phyloP scores from a whole-genome alignment of 208 protist species.

The Trypanosomatidae sp. region DNA sequence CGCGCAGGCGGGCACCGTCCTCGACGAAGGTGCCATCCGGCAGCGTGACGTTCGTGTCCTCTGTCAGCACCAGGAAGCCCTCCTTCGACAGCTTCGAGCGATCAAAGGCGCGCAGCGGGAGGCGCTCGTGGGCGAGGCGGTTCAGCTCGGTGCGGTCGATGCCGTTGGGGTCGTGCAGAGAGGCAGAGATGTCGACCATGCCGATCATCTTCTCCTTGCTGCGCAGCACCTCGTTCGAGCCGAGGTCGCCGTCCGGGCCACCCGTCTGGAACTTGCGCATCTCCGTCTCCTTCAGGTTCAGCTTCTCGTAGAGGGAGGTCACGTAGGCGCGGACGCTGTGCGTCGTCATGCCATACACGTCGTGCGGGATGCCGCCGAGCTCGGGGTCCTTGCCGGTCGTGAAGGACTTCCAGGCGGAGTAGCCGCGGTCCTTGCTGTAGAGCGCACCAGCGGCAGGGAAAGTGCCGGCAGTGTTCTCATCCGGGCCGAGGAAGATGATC shows the following conservation, averaged over 20 bases:
- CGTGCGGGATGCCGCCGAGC: conserved; percentile 95
- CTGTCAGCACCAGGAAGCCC: conserved; percentile 92
- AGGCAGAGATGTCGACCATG: conserved; percentile 95
- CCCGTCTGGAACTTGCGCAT: conserved; percentile 96
- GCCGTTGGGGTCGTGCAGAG: conserved; percentile 94
- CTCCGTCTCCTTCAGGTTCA: conserved; percentile 80
- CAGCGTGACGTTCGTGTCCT: conserved; percentile 89
- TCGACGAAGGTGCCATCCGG: conserved; percentile 81
- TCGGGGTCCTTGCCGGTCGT: conserved; percentile 95
- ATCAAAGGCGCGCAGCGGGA: conserved; percentile 82
- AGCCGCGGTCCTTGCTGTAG: conserved; percentile 84
- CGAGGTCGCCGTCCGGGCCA: conserved; percentile 97
- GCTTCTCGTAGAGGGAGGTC: conserved; percentile 82
- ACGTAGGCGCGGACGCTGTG: conserved; percentile 94
- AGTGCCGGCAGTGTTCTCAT: conserved; percentile 94
- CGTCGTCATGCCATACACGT: conserved; percentile 96
- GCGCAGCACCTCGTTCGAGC: conserved; percentile 95
- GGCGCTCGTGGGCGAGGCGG: conserved; percentile 74
- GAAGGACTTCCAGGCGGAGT: conserved; percentile 95
- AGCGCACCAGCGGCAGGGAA: conserved; percentile 72
- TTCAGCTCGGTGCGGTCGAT: conserved; percentile 86
- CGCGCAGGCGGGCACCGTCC: conserved; percentile 82
- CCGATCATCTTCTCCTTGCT: conserved; percentile 92
- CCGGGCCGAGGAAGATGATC: conserved; percentile 97
- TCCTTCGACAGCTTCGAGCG: conserved; percentile 81